Evolutionary conservation across 2,329 filamentous ascomycete species (phyloP), one percentile per base, ranked within the genome.

Genomic region (Aspergillus flavus): DNA sequence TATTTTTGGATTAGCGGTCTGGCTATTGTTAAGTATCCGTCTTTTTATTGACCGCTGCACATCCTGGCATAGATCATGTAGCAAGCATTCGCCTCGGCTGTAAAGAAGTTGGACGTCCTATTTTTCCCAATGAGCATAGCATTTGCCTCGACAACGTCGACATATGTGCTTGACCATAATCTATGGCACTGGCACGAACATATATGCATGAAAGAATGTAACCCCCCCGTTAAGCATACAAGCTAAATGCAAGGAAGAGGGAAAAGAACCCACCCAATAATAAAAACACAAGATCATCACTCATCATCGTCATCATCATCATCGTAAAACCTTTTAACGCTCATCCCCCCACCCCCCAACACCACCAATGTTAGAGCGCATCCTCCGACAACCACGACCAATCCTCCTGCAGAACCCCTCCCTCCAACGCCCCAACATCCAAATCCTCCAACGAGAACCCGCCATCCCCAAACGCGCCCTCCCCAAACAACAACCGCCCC

Each of bases 301-400:
- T 36, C 57, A 36, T 58, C 28, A 58, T 26, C 32, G n/a, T 34
- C 45, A 14, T 46, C 28, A 28, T 58, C 56, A 50, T 58, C 34
- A 7, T 36, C 34, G 14, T 36, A 16, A 36, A 58, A 12, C 28
- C 28, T 23, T 52, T 52, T 58, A 9, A 26, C 21, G 10, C 19
- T 16, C 56, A 4, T n/a, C n/a, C 56, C 6, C 26, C 50, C 28
- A 16, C 28, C 10, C 19, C 30, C 26, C 26, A 28, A 28, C 26
- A 54, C 28, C 28, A n/a, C 52, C 16, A 54, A 28, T 23, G 52
- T 55, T 52, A 69, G 72, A 14, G 56, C 23, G 57, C 61, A 32
- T 64, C 57, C n/a, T 62, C 60, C 0, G 41, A 32, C 41, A 65
- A 34, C 63, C 63, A 65, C 3, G 48, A 57, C 61, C 63, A 65